These are phyloP conservation scores for Beauveria brongniartii DNA, from an alignment of 2,329 filamentous ascomycete species.

Conservation along the genomic window DNA sequence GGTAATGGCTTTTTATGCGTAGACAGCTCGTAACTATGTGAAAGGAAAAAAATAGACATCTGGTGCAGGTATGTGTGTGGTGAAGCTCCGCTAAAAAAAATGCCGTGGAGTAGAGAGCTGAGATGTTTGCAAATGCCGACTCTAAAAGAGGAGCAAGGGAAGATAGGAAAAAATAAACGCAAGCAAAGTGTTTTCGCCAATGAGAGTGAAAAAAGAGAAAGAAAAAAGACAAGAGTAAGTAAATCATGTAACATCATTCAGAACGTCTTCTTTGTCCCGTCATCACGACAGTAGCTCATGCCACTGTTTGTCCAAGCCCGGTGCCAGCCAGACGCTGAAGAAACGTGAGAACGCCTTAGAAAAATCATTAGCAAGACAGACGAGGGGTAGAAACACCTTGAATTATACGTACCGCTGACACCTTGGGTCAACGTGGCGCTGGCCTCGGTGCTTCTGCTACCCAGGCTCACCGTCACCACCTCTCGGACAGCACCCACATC, in stretches of 20 bases:
- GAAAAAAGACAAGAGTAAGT: background rate
- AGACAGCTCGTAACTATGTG: too few species aligned
- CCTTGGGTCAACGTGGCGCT: conserved; percentile 80
- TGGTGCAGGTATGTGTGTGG: background rate
- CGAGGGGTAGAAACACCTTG: background rate
- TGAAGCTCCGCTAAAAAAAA: background rate
- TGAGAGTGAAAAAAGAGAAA: background rate
- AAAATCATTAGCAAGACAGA: background rate
- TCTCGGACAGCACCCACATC: conserved; percentile 52
- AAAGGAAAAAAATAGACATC: too few species aligned
- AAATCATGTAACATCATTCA: background rate
- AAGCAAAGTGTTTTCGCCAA: background rate
- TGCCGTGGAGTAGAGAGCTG: conserved; percentile 1
- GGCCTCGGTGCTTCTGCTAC: conserved; percentile 81
- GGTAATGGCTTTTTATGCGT: too few species aligned
- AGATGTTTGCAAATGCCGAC: background rate
- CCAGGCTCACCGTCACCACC: conserved; percentile 79
- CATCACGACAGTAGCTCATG: background rate
- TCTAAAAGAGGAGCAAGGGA: conserved; percentile 1
- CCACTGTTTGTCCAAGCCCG: background rate
- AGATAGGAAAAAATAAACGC: background rate
- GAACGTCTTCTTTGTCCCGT: background rate
- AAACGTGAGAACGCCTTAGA: conserved; percentile 16
- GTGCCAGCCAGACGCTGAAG: conserved; percentile 23
- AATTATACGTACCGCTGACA: conserved; percentile 63